phyloP scores from a whole-genome alignment of 2,329 filamentous ascomycete species.

The Calonectria pseudoturangicola region DNA sequence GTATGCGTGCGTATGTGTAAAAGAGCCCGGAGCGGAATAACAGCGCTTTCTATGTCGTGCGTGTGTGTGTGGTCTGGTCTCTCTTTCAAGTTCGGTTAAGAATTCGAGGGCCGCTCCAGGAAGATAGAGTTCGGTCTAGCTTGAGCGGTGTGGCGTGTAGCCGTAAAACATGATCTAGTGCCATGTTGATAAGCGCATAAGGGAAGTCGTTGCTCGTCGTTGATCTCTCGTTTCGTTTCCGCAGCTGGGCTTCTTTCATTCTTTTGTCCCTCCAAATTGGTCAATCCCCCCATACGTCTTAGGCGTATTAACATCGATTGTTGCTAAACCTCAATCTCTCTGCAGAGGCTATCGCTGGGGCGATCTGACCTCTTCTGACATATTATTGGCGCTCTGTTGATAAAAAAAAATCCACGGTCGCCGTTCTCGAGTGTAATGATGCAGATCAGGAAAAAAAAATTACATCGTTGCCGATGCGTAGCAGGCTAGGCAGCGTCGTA shows the following conservation, averaged over 20 bases:
- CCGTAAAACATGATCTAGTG: constrained; percentile 51
- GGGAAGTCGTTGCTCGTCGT: constrained; percentile 52
- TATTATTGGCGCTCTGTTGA: constrained; percentile 31
- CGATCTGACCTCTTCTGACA: constrained; percentile 34
- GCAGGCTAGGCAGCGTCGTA: constrained; percentile 44
- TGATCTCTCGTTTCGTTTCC: constrained; percentile 36
- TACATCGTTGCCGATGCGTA: constrained; percentile 40
- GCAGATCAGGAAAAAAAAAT: constrained; percentile 36
- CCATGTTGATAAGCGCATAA: constrained; percentile 49
- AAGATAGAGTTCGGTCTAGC: constrained; percentile 43
- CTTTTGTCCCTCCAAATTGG: constrained; percentile 33
- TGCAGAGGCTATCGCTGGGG: constrained; percentile 33
- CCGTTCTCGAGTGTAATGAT: constrained; percentile 37
- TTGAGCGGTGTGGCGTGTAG: constrained; percentile 46
- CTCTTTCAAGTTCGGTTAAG: constrained; percentile 44
- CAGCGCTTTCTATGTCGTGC: constrained; percentile 43
- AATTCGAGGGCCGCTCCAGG: constrained; percentile 47
- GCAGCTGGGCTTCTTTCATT: constrained; percentile 32
- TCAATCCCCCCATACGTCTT: constrained; percentile 34
- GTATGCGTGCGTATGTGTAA: constrained; percentile 47
- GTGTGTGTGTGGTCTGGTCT: constrained; percentile 35
- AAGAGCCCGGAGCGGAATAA: constrained; percentile 45
- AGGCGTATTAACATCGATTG: constrained; percentile 29
- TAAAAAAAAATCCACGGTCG: constrained; percentile 23
- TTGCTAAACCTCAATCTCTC: constrained; percentile 16